Evolutionary conservation across 345 rosid species (phyloP).

Genomic region (Lepidium didymum): DNA sequence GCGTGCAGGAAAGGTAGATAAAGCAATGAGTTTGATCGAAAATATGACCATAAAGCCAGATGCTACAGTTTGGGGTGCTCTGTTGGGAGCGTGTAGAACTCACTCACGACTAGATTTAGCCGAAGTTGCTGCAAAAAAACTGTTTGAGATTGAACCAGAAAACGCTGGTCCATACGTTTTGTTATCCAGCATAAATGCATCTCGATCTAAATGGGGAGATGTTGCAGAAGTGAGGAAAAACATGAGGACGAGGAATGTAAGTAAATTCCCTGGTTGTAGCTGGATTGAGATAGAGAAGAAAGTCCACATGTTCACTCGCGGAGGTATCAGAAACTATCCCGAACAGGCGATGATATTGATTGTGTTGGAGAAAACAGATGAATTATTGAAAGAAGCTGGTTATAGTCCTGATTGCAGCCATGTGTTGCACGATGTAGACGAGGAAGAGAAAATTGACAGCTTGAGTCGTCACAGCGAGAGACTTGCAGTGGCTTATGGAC

Average conservation of each 20-base stretch:
- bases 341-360: conserved; percentile 43
- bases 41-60: conserved; percentile 65
- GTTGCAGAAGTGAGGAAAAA: conserved; percentile 49
- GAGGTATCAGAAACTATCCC: conserved; percentile 46
- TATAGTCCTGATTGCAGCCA: conserved; percentile 68
- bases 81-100: conserved; percentile 71
- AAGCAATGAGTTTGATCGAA: conserved; percentile 59
- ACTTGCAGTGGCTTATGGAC: conserved; percentile 78
- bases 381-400: conserved; percentile 58
- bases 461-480: conserved; percentile 66
- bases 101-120: conserved; percentile 62
- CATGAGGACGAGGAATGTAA: conserved; percentile 46
- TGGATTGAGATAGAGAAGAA: conserved; percentile 64
- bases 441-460: conserved; percentile 64
- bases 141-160: conserved; percentile 52
- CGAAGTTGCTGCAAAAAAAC: conserved; percentile 65
- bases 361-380: conserved; percentile 47
- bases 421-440: conserved; percentile 79
- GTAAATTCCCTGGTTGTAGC: conserved; percentile 75
- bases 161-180: conserved; percentile 66
- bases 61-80: conserved; percentile 75
- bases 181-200: conserved; percentile 64
- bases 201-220: conserved; percentile 56
- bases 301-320: conserved; percentile 67
- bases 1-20: conserved; percentile 54